Evolutionary conservation across 331 rosid species (phyloP), one percentile per base, ranked within the genome.

Genomic region (Quercus phellos): DNA sequence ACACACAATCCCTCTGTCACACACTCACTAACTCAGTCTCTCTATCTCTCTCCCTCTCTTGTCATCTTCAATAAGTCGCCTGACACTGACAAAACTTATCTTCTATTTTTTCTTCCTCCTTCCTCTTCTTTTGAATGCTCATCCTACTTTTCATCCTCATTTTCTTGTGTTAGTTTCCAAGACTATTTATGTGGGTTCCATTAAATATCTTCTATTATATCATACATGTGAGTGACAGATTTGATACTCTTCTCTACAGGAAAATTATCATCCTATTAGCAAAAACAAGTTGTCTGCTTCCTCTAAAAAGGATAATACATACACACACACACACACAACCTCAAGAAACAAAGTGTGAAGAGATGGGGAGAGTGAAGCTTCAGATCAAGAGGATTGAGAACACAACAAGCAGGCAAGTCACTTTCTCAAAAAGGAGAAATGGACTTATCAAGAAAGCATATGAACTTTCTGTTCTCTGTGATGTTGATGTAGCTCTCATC

Each of bases 351-450:
- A 38, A 38, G 32, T 6, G 22, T 68, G 22, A 42, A 38, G 14
- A 64, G 71, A 80, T 84, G 83, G 85, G 88, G 64, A 84, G 83
- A 81, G 83, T 71, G 61, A 84, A 84, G 78, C 85, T 84, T 34
- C 81, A 81, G 68, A 84, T 84, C 64, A 84, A 81, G 76, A 77
- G 76, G 7, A 81, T 81, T 54, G 88, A 81, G 56, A 84, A 74
- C 29, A 70, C 74, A 6, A 75, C 83, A 6, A 78, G 81, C 30
- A 84, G 88, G 74, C 87, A 84, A 55, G 85, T 80, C 68, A 84
- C 85, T 58, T 84, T 80, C 87, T 84, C 87, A 11, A 80, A 84
- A 46, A 73, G 85, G 46, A 84, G 80, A 68, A 80, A 84, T 22
- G 82, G 87, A 26, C 76, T 84, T 11, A 73, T 73, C 66, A 84